Conservation (phyloP, 768 basidiomycete genomes). For the Serendipita sp. region DNA sequence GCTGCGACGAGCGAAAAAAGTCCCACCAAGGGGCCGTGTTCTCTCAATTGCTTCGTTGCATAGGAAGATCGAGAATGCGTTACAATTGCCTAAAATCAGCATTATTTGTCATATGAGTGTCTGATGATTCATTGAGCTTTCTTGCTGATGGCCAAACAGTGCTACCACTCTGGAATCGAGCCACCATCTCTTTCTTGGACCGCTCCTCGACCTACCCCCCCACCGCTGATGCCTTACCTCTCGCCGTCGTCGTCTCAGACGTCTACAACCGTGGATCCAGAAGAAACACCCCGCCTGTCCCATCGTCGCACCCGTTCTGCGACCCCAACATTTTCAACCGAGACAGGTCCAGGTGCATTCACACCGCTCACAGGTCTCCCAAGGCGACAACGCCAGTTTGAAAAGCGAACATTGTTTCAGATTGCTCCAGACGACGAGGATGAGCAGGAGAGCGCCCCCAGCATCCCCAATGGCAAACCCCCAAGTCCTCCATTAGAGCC, state of each 20-base stretch:
- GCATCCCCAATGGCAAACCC: not conserved
- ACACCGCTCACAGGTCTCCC: not conserved
- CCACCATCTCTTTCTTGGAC: not conserved
- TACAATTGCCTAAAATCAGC: too few species aligned
- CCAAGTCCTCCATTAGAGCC: not conserved
- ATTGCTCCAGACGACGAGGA: constrained; percentile 7
- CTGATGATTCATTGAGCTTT: too few species aligned
- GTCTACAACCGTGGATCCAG: not conserved
- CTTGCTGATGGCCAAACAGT: too few species aligned
- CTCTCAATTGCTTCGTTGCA: too few species aligned
- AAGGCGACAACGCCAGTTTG: constrained; percentile 4
- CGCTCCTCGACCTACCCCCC: not conserved
- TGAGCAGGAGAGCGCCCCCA: not conserved
- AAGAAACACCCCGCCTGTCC: not conserved
- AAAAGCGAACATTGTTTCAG: constrained; percentile 5
- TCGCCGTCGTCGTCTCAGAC: constrained; percentile 2
- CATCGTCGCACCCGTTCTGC: constrained; percentile 4
- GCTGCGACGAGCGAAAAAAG: too few species aligned
- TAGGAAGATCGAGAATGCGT: too few species aligned
- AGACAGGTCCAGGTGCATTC: constrained; percentile 5
- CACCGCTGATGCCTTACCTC: not conserved
- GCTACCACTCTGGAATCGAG: too few species aligned
- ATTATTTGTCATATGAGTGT: too few species aligned
- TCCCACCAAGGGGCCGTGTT: too few species aligned
- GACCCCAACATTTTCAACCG: constrained; percentile 2